Conservation (phyloP, 768 basidiomycete species). For the Suillus americanus region DNA sequence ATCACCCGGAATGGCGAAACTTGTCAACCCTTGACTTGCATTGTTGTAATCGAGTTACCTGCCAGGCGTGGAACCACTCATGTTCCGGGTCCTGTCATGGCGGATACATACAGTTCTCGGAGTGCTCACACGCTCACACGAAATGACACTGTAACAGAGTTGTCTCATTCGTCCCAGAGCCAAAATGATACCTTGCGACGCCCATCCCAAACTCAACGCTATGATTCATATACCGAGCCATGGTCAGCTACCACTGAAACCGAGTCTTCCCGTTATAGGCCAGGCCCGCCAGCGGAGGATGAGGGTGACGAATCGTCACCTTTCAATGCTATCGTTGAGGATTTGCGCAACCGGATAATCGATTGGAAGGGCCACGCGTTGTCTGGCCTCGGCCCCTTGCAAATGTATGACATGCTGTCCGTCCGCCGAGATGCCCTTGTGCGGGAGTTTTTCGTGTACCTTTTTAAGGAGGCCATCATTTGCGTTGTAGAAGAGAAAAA, state of each 20-base stretch:
- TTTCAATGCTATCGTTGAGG: conserved; percentile 82
- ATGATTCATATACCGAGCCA: conserved; percentile 19
- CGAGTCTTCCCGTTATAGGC: conserved; percentile 30
- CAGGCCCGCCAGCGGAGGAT: conserved; percentile 41
- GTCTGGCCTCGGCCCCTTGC: conserved; percentile 83
- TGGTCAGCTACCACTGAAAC: conserved; percentile 29
- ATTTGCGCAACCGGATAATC: conserved; percentile 85
- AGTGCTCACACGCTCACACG: conserved; percentile 22
- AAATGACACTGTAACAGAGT: conserved; percentile 20
- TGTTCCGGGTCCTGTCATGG: conserved; percentile 53
- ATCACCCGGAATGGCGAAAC: conserved; percentile 67
- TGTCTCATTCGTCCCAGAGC: conserved; percentile 17
- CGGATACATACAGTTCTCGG: conserved; percentile 44
- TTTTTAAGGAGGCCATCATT: conserved; percentile 97
- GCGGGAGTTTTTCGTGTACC: conserved; percentile 93
- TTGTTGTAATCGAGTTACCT: conserved; percentile 91
- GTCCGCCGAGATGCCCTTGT: conserved; percentile 88
- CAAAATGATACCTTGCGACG: conserved; percentile 8
- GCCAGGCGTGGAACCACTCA: conserved; percentile 57
- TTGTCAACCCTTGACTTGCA: conserved; percentile 88
- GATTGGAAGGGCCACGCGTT: conserved; percentile 96
- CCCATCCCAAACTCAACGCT: conserved; percentile 10
- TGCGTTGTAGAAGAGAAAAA: conserved; percentile 98
- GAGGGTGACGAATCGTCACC: conserved; percentile 49
- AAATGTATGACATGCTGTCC: conserved; percentile 89